phyloP scores from a whole-genome alignment of 2,329 filamentous ascomycete genomes.

The Huntiella bhutanensis region DNA sequence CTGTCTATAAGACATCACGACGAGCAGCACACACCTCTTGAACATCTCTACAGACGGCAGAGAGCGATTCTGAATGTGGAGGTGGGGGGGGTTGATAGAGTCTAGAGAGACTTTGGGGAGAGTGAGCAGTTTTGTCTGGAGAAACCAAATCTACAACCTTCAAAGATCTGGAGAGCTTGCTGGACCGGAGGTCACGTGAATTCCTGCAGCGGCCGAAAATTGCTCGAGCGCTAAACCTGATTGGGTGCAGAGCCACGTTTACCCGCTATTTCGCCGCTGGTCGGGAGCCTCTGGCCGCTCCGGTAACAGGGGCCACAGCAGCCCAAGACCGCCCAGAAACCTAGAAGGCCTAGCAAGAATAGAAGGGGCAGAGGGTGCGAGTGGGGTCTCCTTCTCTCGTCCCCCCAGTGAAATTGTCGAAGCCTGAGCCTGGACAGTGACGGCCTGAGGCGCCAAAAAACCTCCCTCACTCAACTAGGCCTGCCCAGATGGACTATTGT shows the following conservation, averaged over 20 bases:
- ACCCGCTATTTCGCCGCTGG: slow-evolving; percentile 13
- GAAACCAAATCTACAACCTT: slow-evolving; percentile 13
- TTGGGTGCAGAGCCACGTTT: slow-evolving; percentile 10
- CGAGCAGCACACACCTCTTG: slow-evolving; percentile 47
- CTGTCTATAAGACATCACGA: slow-evolving; percentile 13
- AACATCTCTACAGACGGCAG: slow-evolving; percentile 60
- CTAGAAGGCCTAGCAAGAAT: too few species aligned
- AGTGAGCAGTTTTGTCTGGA: slow-evolving; percentile 29
- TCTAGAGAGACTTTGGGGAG: slow-evolving; percentile 28
- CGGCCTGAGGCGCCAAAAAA: slow-evolving; percentile 9
- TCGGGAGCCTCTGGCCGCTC: slow-evolving; percentile 11
- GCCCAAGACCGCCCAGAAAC: background rate
- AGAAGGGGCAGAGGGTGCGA: too few species aligned
- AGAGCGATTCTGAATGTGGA: slow-evolving; percentile 42
- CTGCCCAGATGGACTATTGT: too few species aligned
- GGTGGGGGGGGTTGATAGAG: slow-evolving; percentile 32
- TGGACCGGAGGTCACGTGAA: slow-evolving; percentile 12
- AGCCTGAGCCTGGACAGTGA: slow-evolving; percentile 8
- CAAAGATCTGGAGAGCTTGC: slow-evolving; percentile 12
- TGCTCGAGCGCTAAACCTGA: slow-evolving; percentile 12
- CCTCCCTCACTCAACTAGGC: background rate
- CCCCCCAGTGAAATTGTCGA: slow-evolving; percentile 9
- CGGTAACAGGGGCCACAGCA: slow-evolving; percentile 10
- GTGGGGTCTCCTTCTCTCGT: slow-evolving; percentile 6
- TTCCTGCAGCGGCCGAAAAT: slow-evolving; percentile 12